These are phyloP conservation scores for Brassica carinata DNA, from an alignment of 345 rosid genomes.

Conservation along the genomic window DNA sequence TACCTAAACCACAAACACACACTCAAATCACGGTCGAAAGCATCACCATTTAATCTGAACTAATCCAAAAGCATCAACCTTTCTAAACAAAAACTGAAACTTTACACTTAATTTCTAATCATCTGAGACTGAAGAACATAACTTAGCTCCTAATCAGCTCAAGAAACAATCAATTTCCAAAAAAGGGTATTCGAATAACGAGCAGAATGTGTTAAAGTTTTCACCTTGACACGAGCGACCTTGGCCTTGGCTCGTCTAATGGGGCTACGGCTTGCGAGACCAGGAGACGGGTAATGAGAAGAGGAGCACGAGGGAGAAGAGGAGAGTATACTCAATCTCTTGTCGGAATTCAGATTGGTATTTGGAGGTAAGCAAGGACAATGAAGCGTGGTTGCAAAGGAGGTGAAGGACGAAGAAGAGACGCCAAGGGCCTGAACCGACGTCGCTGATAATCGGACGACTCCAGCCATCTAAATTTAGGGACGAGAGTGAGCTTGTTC, in stretches of 20 bases:
- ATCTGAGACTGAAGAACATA: not conserved
- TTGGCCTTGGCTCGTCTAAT: slow-evolving; percentile 28
- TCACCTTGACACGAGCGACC: slow-evolving; percentile 32
- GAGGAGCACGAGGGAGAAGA: slow-evolving; percentile 36
- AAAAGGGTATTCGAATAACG: not conserved
- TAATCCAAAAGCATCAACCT: not conserved
- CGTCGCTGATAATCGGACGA: slow-evolving; percentile 45
- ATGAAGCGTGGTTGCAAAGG: slow-evolving; percentile 44
- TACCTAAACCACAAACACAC: slow-evolving; percentile 32
- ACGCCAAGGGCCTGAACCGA: slow-evolving; percentile 47
- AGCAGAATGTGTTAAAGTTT: not conserved
- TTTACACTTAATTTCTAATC: not conserved
- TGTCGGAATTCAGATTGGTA: slow-evolving; percentile 37
- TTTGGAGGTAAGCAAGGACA: slow-evolving; percentile 39
- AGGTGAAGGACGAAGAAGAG: slow-evolving; percentile 46
- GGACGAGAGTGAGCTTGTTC: not conserved
- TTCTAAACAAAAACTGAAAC: slow-evolving; percentile 4
- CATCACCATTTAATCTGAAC: not conserved
- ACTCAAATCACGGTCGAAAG: not conserved
- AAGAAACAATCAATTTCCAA: not conserved
- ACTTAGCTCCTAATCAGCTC: not conserved
- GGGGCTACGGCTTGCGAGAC: slow-evolving; percentile 2
- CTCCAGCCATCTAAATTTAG: slow-evolving; percentile 63
- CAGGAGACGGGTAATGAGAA: slow-evolving; percentile 19
- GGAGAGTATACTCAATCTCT: slow-evolving; percentile 44